phyloP scores from a whole-genome alignment of 2,329 filamentous ascomycete genomes.

The Capronia epimyces region DNA sequence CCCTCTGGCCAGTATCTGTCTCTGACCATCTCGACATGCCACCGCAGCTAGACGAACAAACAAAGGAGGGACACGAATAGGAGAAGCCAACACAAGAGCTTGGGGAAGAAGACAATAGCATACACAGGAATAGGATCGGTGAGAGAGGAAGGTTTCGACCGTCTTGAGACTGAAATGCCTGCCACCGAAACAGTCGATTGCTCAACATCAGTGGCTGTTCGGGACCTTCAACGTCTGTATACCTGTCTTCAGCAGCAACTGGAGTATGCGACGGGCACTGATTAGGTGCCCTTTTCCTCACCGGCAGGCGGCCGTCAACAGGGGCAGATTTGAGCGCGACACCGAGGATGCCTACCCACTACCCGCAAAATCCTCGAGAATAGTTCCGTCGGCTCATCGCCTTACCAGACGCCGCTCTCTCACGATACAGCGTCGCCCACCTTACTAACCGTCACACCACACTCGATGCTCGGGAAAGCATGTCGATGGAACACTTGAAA shows the following conservation, averaged over 20 bases:
- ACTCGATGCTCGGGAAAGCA: no score
- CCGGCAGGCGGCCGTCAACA: no score
- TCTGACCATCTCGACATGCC: not conserved
- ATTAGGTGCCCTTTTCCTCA: conserved; percentile 21
- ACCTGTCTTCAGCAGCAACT: conserved; percentile 13
- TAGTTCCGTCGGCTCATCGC: no score
- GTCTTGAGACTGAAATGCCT: not conserved
- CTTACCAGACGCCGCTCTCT: no score
- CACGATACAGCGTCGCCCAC: no score
- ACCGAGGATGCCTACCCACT: no score
- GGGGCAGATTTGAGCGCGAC: no score
- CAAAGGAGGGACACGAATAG: not conserved
- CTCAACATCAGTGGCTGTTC: conserved; percentile 18
- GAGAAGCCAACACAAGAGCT: not conserved
- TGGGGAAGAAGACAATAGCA: not conserved
- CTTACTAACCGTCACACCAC: no score
- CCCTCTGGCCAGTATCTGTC: not conserved
- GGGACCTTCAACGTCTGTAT: conserved; percentile 25
- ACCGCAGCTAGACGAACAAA: not conserved
- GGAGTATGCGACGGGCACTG: conserved; percentile 10
- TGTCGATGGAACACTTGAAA: no score
- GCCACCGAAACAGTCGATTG: conserved; percentile 1
- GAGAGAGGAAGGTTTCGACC: not conserved
- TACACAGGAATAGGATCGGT: not conserved
- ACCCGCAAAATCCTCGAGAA: no score